Evolutionary conservation across 164 flowering plant genomes (phyloP).

Genomic region (Pachysandra terminalis): DNA sequence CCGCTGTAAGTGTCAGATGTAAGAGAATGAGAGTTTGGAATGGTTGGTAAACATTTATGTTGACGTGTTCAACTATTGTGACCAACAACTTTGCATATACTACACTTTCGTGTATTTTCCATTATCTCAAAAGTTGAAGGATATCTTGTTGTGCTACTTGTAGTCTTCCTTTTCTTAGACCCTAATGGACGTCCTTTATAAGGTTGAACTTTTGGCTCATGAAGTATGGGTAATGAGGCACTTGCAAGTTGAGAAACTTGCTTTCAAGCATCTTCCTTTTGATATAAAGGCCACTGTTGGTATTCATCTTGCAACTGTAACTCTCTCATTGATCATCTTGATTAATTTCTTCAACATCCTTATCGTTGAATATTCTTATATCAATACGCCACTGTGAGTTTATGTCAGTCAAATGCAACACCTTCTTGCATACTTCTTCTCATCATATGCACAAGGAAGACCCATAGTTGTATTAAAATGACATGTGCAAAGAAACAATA

Average conservation of each 20-base stretch:
- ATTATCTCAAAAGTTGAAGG: background rate
- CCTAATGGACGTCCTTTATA: background rate
- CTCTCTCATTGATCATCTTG: background rate
- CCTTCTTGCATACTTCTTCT: constrained; percentile 1
- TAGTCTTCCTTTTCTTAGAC: background rate
- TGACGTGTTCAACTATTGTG: constrained; percentile 10
- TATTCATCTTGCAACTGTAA: too few relatives aligned
- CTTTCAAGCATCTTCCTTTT: too few relatives aligned
- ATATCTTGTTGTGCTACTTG: background rate
- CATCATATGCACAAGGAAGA: constrained; percentile 12
- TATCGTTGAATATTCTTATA: background rate
- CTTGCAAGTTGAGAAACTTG: background rate
- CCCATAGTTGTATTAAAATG: constrained; percentile 14
- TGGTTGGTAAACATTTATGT: background rate
- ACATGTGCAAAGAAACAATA: background rate
- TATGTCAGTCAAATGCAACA: constrained; percentile 1
- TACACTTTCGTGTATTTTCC: constrained; percentile 2
- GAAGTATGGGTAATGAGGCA: background rate
- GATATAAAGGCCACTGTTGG: too few relatives aligned
- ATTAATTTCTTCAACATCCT: background rate
- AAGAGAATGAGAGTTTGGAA: too few relatives aligned
- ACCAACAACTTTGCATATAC: constrained; percentile 6
- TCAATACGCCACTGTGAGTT: constrained; percentile 13
- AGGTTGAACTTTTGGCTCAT: background rate
- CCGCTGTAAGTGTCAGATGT: too few relatives aligned